These are phyloP conservation scores for Haematococcus sp. DNA, from an alignment of 139 green algal species.

Conservation along the genomic window DNA sequence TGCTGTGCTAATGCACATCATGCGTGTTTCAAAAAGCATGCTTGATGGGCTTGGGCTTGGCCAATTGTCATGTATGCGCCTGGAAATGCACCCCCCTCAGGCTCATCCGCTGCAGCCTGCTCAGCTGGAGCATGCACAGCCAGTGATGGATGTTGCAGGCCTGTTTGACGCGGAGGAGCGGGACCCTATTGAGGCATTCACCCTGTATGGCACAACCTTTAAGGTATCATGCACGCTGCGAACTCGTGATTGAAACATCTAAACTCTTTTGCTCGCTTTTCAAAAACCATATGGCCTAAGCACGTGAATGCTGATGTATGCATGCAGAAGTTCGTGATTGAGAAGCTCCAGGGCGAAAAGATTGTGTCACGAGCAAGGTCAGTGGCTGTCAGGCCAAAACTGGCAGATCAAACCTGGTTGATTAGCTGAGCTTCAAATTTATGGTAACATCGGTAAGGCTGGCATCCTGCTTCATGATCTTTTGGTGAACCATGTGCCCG, in stretches of 20 bases:
- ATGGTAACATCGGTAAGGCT: too few relatives aligned
- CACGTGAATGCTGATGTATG: not conserved
- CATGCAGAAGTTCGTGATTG: slow-evolving; percentile 14
- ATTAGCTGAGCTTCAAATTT: too few relatives aligned
- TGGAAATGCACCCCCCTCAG: too few relatives aligned
- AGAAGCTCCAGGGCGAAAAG: slow-evolving; percentile 11
- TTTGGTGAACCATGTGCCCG: too few relatives aligned
- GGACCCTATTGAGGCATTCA: slow-evolving; percentile 16
- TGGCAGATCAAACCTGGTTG: too few relatives aligned
- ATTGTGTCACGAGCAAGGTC: not conserved
- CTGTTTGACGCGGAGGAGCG: slow-evolving; percentile 3
- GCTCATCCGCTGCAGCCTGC: too few relatives aligned
- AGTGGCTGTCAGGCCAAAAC: too few relatives aligned
- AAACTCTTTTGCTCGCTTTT: not conserved
- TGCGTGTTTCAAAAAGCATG: not conserved
- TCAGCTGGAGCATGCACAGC: too few relatives aligned
- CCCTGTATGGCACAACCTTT: slow-evolving; percentile 1
- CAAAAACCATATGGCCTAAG: not conserved
- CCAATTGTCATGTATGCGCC: not conserved
- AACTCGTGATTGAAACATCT: not conserved
- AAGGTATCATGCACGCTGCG: not conserved
- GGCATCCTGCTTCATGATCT: too few relatives aligned
- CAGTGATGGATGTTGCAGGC: not conserved
- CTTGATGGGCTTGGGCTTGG: not conserved
- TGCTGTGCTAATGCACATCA: too few relatives aligned